A percentile compares a stretch with the other conserved stretches of the same genome.
Conservation (phyloP, 2,329 filamentous ascomycete species). For the Aspergillus clavatus region DNA sequence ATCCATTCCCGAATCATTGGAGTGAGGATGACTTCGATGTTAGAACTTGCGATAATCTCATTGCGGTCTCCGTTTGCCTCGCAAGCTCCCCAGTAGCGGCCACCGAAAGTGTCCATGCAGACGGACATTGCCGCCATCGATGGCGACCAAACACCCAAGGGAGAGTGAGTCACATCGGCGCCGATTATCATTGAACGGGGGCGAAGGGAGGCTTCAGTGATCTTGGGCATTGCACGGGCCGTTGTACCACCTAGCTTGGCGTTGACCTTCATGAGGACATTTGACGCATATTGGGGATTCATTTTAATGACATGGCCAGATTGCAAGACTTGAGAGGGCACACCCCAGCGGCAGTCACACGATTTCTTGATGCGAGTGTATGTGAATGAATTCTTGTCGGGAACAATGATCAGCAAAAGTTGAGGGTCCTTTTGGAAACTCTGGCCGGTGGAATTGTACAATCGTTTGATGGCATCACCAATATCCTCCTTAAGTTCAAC, state of each 20-base stretch:
- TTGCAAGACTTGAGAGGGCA: constrained; percentile 79
- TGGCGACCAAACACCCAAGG: constrained; percentile 60
- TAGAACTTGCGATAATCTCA: constrained; percentile 69
- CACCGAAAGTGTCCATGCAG: constrained; percentile 65
- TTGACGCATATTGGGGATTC: constrained; percentile 80
- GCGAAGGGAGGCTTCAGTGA: constrained; percentile 35
- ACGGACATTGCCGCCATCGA: constrained; percentile 88
- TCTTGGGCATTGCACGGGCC: constrained; percentile 45
- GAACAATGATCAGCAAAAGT: constrained; percentile 74
- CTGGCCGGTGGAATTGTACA: constrained; percentile 54
- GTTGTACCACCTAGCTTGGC: constrained; percentile 87
- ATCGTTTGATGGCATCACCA: constrained; percentile 51
- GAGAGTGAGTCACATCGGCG: constrained; percentile 81
- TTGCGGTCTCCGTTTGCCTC: constrained; percentile 78
- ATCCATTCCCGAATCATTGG: constrained; percentile 64
- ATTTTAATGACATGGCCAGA: constrained; percentile 62
- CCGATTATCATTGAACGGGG: constrained; percentile 74
- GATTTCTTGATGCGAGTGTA: constrained; percentile 89
- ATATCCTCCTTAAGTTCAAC: constrained; percentile 42
- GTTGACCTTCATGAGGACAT: constrained; percentile 95
- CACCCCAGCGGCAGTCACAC: constrained; percentile 77
- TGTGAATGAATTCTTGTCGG: constrained; percentile 62
- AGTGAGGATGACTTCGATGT: constrained; percentile 62
- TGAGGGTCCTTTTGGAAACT: constrained; percentile 58
- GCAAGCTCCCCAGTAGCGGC: constrained; percentile 72